Conservation (phyloP, 2,329 filamentous ascomycete species). For the Calonectria hongkongensis region DNA sequence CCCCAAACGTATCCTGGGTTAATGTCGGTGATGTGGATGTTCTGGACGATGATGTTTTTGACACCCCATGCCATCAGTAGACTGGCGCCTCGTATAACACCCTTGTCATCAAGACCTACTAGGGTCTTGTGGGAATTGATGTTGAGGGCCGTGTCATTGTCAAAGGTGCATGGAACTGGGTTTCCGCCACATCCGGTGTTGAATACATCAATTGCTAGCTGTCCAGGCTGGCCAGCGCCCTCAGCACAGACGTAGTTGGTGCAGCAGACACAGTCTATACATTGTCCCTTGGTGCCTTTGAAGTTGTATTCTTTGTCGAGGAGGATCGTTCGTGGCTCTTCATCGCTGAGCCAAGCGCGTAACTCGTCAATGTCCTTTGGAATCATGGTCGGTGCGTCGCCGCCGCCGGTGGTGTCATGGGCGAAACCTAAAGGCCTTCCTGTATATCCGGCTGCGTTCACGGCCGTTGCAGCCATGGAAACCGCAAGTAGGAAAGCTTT, state of each 20-base stretch:
- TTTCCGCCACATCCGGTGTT: slow-evolving; percentile 74
- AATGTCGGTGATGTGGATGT: slow-evolving; percentile 70
- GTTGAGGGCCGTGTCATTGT: slow-evolving; percentile 71
- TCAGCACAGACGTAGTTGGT: slow-evolving; percentile 73
- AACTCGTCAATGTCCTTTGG: slow-evolving; percentile 72
- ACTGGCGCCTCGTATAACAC: slow-evolving; percentile 74
- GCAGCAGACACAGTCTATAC: slow-evolving; percentile 60
- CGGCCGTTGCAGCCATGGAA: too few species aligned
- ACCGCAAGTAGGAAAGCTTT: too few species aligned
- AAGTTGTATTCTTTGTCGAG: slow-evolving; percentile 74
- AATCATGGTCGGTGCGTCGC: slow-evolving; percentile 63
- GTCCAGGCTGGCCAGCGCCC: slow-evolving; percentile 70
- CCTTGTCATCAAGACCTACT: slow-evolving; percentile 69
- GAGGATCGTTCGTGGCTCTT: slow-evolving; percentile 72
- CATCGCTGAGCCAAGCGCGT: slow-evolving; percentile 73
- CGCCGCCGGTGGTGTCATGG: not conserved
- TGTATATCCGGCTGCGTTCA: too few species aligned
- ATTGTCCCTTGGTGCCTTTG: slow-evolving; percentile 68
- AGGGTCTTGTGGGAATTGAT: slow-evolving; percentile 75
- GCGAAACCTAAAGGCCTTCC: not conserved
- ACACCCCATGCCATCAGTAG: slow-evolving; percentile 66
- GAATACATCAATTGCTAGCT: slow-evolving; percentile 71
- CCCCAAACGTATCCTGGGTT: slow-evolving; percentile 76
- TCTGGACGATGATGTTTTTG: slow-evolving; percentile 75
- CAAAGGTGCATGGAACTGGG: slow-evolving; percentile 66